These are phyloP conservation scores for Neurospora sp. DNA, from an alignment of 495 filamentous ascomycete species.

Conservation along the genomic window DNA sequence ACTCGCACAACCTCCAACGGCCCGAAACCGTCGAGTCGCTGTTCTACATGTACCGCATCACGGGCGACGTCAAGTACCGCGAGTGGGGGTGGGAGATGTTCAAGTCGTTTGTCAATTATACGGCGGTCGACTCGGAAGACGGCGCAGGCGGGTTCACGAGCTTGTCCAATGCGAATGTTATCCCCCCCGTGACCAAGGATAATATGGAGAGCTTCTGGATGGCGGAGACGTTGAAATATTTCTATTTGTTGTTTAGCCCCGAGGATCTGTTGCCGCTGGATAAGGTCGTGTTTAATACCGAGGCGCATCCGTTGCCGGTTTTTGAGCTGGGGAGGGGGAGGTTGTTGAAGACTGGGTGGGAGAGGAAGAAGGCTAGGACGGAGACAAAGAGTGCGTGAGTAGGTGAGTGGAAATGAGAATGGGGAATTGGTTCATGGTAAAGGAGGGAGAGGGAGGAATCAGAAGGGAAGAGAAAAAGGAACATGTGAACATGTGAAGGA, in stretches of 20 bases:
- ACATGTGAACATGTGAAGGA: rapidly evolving
- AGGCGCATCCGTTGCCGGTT: slow-evolving; percentile 82
- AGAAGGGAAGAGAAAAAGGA: not conserved
- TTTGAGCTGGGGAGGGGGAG: slow-evolving; percentile 57
- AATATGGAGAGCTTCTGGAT: slow-evolving; percentile 98
- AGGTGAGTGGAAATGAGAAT: not conserved
- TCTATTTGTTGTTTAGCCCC: slow-evolving; percentile 88
- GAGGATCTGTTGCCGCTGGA: slow-evolving; percentile 74
- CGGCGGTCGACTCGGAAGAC: slow-evolving; percentile 48
- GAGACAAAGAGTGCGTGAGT: slow-evolving; percentile 18
- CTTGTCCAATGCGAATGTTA: slow-evolving; percentile 58
- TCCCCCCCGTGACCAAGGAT: slow-evolving; percentile 56
- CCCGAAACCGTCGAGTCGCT: slow-evolving; percentile 92
- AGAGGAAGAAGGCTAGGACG: slow-evolving; percentile 54
- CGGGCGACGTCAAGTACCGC: slow-evolving; percentile 79
- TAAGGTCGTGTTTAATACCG: slow-evolving; percentile 86
- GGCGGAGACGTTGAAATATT: slow-evolving; percentile 96
- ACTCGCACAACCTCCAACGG: slow-evolving; percentile 88
- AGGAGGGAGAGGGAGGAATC: not conserved
- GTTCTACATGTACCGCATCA: slow-evolving; percentile 98
- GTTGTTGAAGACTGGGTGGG: slow-evolving; percentile 81
- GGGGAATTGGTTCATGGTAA: not conserved
- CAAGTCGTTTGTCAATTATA: slow-evolving; percentile 77
- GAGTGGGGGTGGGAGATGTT: slow-evolving; percentile 99
- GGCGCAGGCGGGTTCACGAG: slow-evolving; percentile 68